Percentiles rank a stretch among this genome's conserved stretches.
phyloP scores from a whole-genome alignment of 192 early-diverging fungal genomes.

The Coemansia sp. region DNA sequence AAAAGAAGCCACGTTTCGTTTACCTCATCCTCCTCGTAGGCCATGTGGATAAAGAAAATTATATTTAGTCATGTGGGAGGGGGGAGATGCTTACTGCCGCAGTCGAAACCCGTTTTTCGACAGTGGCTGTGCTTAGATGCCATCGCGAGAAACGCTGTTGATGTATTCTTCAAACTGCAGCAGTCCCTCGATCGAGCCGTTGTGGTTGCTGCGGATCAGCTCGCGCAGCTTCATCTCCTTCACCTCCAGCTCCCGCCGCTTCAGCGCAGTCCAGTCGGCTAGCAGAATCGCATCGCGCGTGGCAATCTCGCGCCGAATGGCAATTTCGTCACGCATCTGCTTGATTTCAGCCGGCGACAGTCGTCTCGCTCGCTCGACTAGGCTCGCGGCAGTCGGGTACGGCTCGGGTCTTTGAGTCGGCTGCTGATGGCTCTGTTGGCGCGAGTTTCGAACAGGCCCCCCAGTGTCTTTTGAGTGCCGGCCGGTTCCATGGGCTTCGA shows the following conservation, averaged over 20 bases:
- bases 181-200: slow-evolving; percentile 11
- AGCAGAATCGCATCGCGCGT: slow-evolving; percentile 35
- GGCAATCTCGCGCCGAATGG: slow-evolving; percentile 33
- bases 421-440: not conserved
- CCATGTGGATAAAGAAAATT: not conserved
- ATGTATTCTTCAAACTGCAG: slow-evolving; percentile 27
- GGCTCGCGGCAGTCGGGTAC: not conserved
- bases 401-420: not conserved
- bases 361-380: slow-evolving; percentile 19
- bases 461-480: not conserved
- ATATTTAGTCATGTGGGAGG: not conserved
- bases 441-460: not conserved
- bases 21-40: not conserved
- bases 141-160: slow-evolving; percentile 12
- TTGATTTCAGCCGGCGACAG: slow-evolving; percentile 24
- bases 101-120: not conserved
- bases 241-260: slow-evolving; percentile 36
- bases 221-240: slow-evolving; percentile 28
- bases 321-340: slow-evolving; percentile 42
- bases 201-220: slow-evolving; percentile 15
- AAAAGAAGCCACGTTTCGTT: not conserved
- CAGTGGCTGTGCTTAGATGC: not conserved
- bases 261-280: slow-evolving; percentile 46
- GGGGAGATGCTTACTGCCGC: not conserved
- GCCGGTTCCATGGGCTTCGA: not conserved